A percentile compares a stretch with the other conserved stretches of the same genome.
phyloP scores from a whole-genome alignment of 2,329 filamentous ascomycete species.

The Macrophomina tecta region DNA sequence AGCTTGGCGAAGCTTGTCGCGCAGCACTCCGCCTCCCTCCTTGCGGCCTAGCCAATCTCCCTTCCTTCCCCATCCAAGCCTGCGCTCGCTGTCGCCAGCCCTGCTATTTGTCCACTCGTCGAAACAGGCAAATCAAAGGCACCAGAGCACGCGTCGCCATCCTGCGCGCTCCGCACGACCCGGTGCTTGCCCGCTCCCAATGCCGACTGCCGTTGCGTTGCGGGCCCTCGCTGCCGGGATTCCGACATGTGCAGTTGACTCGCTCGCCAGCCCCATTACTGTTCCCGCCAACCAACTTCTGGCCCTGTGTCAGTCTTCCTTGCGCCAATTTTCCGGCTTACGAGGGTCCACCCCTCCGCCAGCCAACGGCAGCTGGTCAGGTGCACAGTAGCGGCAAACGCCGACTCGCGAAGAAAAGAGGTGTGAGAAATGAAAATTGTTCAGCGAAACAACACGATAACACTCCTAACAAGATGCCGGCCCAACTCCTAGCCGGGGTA shows the following conservation, averaged over 20 bases:
- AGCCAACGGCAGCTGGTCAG: no score
- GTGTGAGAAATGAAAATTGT: no score
- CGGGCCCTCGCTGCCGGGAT: neutral
- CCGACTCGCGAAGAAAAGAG: no score
- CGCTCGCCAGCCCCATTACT: no score
- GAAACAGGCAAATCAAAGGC: neutral
- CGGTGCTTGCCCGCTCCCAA: neutral
- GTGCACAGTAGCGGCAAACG: no score
- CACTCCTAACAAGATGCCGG: no score
- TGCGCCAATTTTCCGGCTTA: no score
- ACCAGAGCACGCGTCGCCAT: neutral
- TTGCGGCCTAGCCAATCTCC: neutral
- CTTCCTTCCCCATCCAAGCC: neutral
- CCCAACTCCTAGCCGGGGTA: no score
- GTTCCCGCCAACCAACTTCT: no score
- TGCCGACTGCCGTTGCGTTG: neutral
- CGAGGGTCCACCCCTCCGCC: no score
- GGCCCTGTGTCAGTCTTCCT: no score
- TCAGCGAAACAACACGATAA: no score
- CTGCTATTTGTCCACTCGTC: neutral
- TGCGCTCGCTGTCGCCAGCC: neutral
- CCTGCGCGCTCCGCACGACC: neutral
- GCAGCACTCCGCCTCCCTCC: neutral
- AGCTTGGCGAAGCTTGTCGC: slow-evolving; percentile 23
- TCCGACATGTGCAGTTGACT: neutral